These are phyloP conservation scores for Hibiscus syriacus DNA, from an alignment of 345 rosid genomes.

Conservation along the genomic window DNA sequence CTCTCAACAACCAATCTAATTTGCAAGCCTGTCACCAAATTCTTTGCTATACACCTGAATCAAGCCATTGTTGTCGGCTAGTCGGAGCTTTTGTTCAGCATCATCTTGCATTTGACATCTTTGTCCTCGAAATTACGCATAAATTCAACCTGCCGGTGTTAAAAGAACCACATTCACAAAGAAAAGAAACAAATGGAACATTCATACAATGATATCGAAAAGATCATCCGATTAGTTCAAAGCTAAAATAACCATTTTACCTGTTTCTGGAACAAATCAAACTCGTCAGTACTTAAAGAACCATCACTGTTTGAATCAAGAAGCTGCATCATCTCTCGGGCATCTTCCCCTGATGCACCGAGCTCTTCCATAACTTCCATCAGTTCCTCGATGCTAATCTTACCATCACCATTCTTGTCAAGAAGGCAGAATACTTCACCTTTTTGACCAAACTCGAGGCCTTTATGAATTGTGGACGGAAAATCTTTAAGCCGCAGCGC, in stretches of 20 bases:
- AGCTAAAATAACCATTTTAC: slow-evolving; percentile 20
- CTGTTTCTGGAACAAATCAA: slow-evolving; percentile 75
- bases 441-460: slow-evolving; percentile 41
- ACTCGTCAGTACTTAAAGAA: slow-evolving; percentile 87
- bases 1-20: slow-evolving; percentile 14
- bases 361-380: slow-evolving; percentile 98
- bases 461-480: slow-evolving; percentile 45
- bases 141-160: slow-evolving; percentile 51
- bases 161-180: neutral
- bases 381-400: slow-evolving; percentile 88
- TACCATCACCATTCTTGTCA: slow-evolving; percentile 91
- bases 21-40: slow-evolving; percentile 47
- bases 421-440: slow-evolving; percentile 64
- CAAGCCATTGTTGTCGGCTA: slow-evolving; percentile 38
- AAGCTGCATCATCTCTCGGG: slow-evolving; percentile 87
- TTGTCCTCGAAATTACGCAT: slow-evolving; percentile 61
- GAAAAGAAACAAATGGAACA: neutral
- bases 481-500: slow-evolving; percentile 82
- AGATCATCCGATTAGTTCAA: neutral
- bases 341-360: slow-evolving; percentile 91
- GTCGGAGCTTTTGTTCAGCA: slow-evolving; percentile 64
- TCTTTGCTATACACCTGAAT: slow-evolving; percentile 56
- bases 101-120: slow-evolving; percentile 46
- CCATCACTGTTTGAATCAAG: slow-evolving; percentile 94
- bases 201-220: neutral